Evolutionary conservation across 2,329 filamentous ascomycete species (phyloP).

Genomic region (Neospermospora avenae): DNA sequence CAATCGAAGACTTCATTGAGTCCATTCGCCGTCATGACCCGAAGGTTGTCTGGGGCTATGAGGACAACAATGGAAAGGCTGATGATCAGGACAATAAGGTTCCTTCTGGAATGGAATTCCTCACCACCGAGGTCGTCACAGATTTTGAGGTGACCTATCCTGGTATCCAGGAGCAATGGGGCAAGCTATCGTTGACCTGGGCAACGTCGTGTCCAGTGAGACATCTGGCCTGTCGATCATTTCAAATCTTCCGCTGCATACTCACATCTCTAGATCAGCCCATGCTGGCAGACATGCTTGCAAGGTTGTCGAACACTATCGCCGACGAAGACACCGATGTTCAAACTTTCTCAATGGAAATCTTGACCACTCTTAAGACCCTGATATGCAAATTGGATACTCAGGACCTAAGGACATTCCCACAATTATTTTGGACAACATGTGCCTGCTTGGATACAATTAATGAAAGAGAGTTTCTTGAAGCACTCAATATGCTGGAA

Average conservation of each 20-base stretch:
- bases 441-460: conserved; percentile 96
- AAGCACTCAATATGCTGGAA: conserved; percentile 87
- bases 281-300: conserved; percentile 97
- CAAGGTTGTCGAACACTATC: conserved; percentile 91
- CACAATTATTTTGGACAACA: conserved; percentile 96
- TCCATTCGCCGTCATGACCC: conserved; percentile 79
- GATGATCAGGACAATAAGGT: conserved; percentile 75
- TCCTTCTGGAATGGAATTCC: conserved; percentile 79
- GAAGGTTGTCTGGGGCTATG: conserved; percentile 88
- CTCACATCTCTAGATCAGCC: conserved; percentile 84
- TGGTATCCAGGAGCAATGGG: conserved; percentile 87
- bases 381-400: conserved; percentile 82
- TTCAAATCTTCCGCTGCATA: conserved; percentile 95
- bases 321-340: conserved; percentile 93
- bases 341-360: conserved; percentile 97
- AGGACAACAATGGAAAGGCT: conserved; percentile 80
- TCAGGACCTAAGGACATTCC: conserved; percentile 79
- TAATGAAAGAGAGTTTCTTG: conserved; percentile 91
- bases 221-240: conserved; percentile 92
- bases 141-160: conserved; percentile 85
- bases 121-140: conserved; percentile 77
- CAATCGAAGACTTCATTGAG: conserved; percentile 86
- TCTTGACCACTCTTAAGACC: conserved; percentile 87
- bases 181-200: conserved; percentile 85
- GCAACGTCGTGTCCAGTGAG: conserved; percentile 94